Evolutionary conservation across 441 rosid species (phyloP).

Genomic region (Arabidopsis lyrata): DNA sequence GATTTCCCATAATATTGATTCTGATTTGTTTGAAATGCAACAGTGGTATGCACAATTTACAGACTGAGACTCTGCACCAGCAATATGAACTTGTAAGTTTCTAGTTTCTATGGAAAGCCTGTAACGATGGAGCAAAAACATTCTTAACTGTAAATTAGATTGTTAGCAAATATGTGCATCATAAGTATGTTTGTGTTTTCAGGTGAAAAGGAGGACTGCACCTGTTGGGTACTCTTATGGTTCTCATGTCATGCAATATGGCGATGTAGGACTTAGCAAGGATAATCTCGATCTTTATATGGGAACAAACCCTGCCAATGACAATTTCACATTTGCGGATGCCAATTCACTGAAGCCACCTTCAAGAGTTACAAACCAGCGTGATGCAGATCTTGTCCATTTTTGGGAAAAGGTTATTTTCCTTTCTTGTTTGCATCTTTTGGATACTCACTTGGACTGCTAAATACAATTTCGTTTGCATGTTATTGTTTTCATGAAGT

Average conservation of each 20-base stretch:
- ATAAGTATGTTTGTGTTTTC: constrained; percentile 40
- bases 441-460: not conserved
- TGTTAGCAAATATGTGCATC: constrained; percentile 25
- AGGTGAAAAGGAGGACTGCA: constrained; percentile 85
- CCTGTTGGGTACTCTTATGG: constrained; percentile 59
- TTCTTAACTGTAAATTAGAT: not conserved
- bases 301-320: constrained; percentile 95
- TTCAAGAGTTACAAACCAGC: constrained; percentile 80
- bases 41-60: constrained; percentile 87
- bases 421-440: constrained; percentile 6
- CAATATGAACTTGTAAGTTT: constrained; percentile 84
- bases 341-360: constrained; percentile 62
- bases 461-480: constrained; percentile 12
- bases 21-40: constrained; percentile 28
- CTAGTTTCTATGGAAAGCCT: constrained; percentile 24
- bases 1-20: constrained; percentile 17
- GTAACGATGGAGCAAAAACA: not conserved
- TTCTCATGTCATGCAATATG: constrained; percentile 96
- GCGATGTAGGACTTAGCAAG: constrained; percentile 66
- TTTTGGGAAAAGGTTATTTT: constrained; percentile 85
- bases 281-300: constrained; percentile 63
- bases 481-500: constrained; percentile 54
- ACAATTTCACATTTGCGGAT: constrained; percentile 71
- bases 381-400: constrained; percentile 93
- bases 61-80: constrained; percentile 77